Evolutionary conservation across 768 basidiomycete species (phyloP), one percentile per base, ranked within the genome.

Genomic region (Hemileccinum impolitum): DNA sequence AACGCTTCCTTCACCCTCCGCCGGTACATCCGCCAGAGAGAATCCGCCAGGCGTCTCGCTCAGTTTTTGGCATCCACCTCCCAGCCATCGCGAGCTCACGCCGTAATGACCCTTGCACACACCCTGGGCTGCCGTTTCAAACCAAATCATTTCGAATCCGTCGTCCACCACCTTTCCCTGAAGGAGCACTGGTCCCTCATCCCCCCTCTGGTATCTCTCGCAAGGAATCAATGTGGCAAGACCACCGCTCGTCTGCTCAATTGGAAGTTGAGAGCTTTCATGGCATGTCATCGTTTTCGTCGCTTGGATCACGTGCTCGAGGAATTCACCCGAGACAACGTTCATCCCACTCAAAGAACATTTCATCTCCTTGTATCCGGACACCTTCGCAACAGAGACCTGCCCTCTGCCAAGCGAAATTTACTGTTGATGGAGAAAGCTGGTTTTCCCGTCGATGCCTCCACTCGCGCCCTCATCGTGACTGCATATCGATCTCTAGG

Each of bases 341-440:
- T 84, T 26, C 54, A 56, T 11, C 85, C 85, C 15, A 77, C 72
- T 39, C 74, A 79, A 35, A 73, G 80, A 55, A 88, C 88, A 4
- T 90, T 77, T 61, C 85, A 89, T 57, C 72, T 85, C 14, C 72
- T 90, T 34, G 67, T 90, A 12, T 74, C 79, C 11, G 85, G 81
- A 26, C 77, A 84, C 62, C 70, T 91, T 48, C 83, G 79, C 59
- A 90, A 90, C 62, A 72, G 75, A 64, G 76, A 89, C 61, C 63
- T 90, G 39, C 56, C 63, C 48, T 73, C 73, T 35, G 85, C 85
- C 41, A 79, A 76, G 64, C 62, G 66, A 25, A 74, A 66, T 54
- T 66, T 90, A n/a, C 67, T 65, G 11, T 51, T 53, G 18, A 91
- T 92, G 89, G 66, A 72, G 54, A 59, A 70, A 21, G 73, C 79